Evolutionary conservation across 1,284 basidiomycete species (phyloP).

Genomic region (Sporisorium scitamineum): DNA sequence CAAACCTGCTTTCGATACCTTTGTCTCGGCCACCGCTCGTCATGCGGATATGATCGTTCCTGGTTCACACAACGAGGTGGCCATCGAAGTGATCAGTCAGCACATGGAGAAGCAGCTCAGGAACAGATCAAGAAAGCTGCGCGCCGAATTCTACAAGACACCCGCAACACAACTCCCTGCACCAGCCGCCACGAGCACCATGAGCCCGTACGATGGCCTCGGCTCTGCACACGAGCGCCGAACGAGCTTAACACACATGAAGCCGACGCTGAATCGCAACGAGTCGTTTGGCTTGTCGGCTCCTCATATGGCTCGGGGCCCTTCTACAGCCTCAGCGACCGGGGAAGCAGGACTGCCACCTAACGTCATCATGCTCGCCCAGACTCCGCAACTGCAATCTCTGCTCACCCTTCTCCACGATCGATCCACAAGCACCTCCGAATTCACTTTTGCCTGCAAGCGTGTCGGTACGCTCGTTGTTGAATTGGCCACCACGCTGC

Average conservation of each 20-base stretch:
- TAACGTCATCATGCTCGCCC: slow-evolving; percentile 79
- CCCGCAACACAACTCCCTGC: slow-evolving; percentile 26
- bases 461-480: slow-evolving; percentile 85
- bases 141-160: slow-evolving; percentile 56
- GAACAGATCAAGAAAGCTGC: slow-evolving; percentile 41
- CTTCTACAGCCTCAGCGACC: slow-evolving; percentile 19
- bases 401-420: slow-evolving; percentile 83
- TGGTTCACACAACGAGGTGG: slow-evolving; percentile 70
- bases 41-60: slow-evolving; percentile 77
- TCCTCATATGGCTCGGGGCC: slow-evolving; percentile 6
- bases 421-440: slow-evolving; percentile 75
- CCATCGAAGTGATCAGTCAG: slow-evolving; percentile 91
- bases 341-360: slow-evolving; percentile 65
- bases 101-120: slow-evolving; percentile 85
- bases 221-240: slow-evolving; percentile 33
- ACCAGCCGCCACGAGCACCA: slow-evolving; percentile 1
- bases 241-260: slow-evolving; percentile 22
- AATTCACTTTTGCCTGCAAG: slow-evolving; percentile 89
- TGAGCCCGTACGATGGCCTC: slow-evolving; percentile 36
- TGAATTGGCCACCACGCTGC: slow-evolving; percentile 83
- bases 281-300: slow-evolving; percentile 16
- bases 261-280: slow-evolving; percentile 18
- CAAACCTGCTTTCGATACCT: slow-evolving; percentile 87
- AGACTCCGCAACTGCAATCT: slow-evolving; percentile 80
- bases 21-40: slow-evolving; percentile 87